Conservation (phyloP, 768 basidiomycete species). For the Suillus hirtellus region DNA sequence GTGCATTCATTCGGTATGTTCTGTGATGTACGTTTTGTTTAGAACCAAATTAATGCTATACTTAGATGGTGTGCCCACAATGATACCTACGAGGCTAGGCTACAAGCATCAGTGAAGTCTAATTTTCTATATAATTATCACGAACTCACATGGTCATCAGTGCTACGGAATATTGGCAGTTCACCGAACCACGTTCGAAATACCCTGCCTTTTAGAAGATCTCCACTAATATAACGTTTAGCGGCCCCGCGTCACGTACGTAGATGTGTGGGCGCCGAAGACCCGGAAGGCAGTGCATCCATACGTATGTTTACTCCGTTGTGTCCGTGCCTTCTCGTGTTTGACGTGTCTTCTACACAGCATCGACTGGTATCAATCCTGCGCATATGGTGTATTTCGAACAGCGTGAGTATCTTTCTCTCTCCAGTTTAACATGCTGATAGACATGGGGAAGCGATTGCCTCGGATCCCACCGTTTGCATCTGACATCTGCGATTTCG, state of each 20-base stretch:
- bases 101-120: constrained; percentile 45
- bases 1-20: constrained; percentile 45
- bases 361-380: constrained; percentile 47
- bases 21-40: neutral
- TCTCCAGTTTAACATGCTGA: constrained; percentile 12
- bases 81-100: constrained; percentile 45
- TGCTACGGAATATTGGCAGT: constrained; percentile 49
- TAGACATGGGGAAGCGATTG: constrained; percentile 25
- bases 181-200: constrained; percentile 39
- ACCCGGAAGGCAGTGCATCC: constrained; percentile 47
- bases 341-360: constrained; percentile 25
- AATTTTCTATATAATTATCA: constrained; percentile 6
- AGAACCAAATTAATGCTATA: neutral
- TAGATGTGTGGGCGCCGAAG: constrained; percentile 45
- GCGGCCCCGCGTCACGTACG: constrained; percentile 38
- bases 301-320: constrained; percentile 38
- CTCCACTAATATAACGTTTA: constrained; percentile 12
- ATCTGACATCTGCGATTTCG: constrained; percentile 14
- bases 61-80: constrained; percentile 52
- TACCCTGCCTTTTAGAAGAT: neutral
- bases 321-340: neutral
- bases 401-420: constrained; percentile 35
- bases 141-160: constrained; percentile 24
- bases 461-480: constrained; percentile 34
- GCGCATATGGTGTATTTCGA: constrained; percentile 49